Percentiles rank a stretch among this genome's conserved stretches.
Conservation (phyloP, 2,329 filamentous ascomycete species). For the Ceratocystis ficicola region DNA sequence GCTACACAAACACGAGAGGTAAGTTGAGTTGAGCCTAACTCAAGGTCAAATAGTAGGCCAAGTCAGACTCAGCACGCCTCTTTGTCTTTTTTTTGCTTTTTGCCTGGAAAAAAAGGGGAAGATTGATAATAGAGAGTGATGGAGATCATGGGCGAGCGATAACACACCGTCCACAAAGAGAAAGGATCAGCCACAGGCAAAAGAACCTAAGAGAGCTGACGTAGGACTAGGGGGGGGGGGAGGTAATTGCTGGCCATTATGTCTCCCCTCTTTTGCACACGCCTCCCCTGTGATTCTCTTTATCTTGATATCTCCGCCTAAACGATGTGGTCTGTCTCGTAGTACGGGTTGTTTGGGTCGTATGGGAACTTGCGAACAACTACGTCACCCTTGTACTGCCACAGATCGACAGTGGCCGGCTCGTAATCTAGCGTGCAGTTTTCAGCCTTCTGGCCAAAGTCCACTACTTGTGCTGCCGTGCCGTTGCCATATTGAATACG, state of each 20-base stretch:
- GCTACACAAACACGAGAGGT: neutral
- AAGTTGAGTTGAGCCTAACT: neutral
- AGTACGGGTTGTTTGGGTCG: constrained; percentile 23
- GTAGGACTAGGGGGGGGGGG: neutral
- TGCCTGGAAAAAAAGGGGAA: neutral
- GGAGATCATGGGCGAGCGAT: too few relatives aligned
- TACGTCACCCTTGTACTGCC: constrained; percentile 27
- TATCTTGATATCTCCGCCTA: constrained; percentile 2
- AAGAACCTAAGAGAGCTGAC: neutral
- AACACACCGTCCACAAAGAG: neutral
- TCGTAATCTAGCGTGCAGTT: constrained; percentile 28
- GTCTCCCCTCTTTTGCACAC: neutral
- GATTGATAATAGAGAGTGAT: neutral
- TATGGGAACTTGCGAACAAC: constrained; percentile 24
- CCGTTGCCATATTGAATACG: constrained; percentile 32
- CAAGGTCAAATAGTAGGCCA: constrained; percentile 2
- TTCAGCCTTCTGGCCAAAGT: constrained; percentile 29
- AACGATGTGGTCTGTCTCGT: constrained; percentile 21
- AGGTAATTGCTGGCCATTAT: neutral
- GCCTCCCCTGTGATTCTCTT: neutral
- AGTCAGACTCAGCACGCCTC: neutral
- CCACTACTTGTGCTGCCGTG: constrained; percentile 27
- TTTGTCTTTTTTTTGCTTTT: neutral
- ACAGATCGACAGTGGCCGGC: constrained; percentile 27
- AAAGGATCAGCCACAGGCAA: neutral